phyloP scores from a whole-genome alignment of 208 protist genomes.

The Leishmania arabica region DNA sequence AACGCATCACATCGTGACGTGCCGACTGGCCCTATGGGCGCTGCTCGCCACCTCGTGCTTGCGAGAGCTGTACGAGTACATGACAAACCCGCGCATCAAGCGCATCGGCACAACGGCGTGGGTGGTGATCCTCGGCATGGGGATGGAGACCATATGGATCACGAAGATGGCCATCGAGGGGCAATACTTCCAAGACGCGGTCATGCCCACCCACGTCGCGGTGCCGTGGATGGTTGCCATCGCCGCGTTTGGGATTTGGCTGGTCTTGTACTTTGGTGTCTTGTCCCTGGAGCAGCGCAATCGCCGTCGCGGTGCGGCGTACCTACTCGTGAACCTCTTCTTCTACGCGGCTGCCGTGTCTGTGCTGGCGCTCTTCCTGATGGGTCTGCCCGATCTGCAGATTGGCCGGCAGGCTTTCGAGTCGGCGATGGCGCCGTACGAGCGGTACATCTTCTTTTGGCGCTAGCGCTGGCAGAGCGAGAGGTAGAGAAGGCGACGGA shows the following conservation, averaged over 20 bases:
- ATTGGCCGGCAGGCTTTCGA: slow-evolving; percentile 67
- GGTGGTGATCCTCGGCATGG: slow-evolving; percentile 75
- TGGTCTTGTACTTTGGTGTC: slow-evolving; percentile 76
- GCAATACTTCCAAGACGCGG: slow-evolving; percentile 67
- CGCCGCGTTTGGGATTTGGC: slow-evolving; percentile 59
- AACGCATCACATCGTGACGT: slow-evolving; percentile 86
- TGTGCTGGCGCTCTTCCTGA: slow-evolving; percentile 67
- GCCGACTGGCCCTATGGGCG: slow-evolving; percentile 87
- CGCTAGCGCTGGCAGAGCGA: slow-evolving; percentile 10
- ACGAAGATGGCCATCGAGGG: slow-evolving; percentile 75
- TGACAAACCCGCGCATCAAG: slow-evolving; percentile 69
- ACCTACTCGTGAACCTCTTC: slow-evolving; percentile 48
- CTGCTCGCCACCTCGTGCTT: slow-evolving; percentile 85
- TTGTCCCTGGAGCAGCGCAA: slow-evolving; percentile 46
- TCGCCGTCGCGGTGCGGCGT: slow-evolving; percentile 20
- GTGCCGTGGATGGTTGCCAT: slow-evolving; percentile 73
- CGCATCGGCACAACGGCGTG: slow-evolving; percentile 91
- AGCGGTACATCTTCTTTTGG: slow-evolving; percentile 60
- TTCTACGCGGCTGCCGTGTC: slow-evolving; percentile 58
- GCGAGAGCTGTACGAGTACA: slow-evolving; percentile 94
- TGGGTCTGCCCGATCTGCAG: slow-evolving; percentile 85
- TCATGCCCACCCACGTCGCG: slow-evolving; percentile 67
- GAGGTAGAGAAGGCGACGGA: not conserved
- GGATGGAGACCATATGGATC: slow-evolving; percentile 78
- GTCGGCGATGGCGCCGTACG: slow-evolving; percentile 57